These are phyloP conservation scores for Pichia sp. DNA, from an alignment of 1,139 yeast genomes.

Conservation along the genomic window DNA sequence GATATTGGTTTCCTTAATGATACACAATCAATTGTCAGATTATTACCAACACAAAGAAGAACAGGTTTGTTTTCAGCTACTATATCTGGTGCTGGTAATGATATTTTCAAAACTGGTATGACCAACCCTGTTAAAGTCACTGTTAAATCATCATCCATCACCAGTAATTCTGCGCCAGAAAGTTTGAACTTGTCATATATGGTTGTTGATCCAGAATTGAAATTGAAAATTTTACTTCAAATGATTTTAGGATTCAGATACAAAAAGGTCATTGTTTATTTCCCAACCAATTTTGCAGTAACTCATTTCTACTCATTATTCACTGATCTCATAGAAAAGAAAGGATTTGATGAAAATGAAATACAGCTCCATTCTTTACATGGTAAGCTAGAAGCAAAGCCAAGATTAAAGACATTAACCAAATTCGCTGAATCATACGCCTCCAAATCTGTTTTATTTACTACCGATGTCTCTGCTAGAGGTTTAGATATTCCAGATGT, in stretches of 20 bases:
- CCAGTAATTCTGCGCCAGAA: conserved; percentile 51
- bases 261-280: conserved; percentile 80
- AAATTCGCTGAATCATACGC: conserved; percentile 48
- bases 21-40: conserved; percentile 60
- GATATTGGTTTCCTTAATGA: conserved; percentile 77
- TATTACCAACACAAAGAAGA: conserved; percentile 85
- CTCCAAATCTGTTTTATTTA: conserved; percentile 61
- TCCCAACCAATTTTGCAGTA: conserved; percentile 88
- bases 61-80: conserved; percentile 96
- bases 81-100: conserved; percentile 71
- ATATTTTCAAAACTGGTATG: conserved; percentile 75
- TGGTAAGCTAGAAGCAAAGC: conserved; percentile 76
- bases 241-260: conserved; percentile 54
- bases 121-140: conserved; percentile 85
- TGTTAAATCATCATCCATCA: conserved; percentile 52
- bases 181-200: conserved; percentile 64
- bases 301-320: conserved; percentile 69
- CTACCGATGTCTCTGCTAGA: conserved; percentile 90
- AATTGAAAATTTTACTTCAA: conserved; percentile 57
- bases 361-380: conserved; percentile 64
- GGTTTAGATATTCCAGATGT: conserved; percentile 94
- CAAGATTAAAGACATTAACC: conserved; percentile 69
- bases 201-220: conserved; percentile 57
- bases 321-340: conserved; percentile 32
- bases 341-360: conserved; percentile 26